Evolutionary conservation across 495 filamentous ascomycete genomes (phyloP).

Genomic region (Hyaloscypha hepaticicola): DNA sequence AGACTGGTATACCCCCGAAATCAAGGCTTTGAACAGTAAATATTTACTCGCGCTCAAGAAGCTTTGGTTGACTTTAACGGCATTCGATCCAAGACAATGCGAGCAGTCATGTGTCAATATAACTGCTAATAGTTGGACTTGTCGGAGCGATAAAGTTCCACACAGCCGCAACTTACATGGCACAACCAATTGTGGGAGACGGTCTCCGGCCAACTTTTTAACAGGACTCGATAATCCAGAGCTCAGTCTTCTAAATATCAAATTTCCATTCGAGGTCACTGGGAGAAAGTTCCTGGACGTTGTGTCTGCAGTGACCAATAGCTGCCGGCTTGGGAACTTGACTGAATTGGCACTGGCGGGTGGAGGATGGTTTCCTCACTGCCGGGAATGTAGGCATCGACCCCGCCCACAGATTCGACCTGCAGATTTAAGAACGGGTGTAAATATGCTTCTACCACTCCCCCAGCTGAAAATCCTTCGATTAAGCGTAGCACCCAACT

Average conservation of each 20-base stretch:
- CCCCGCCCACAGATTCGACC: slow-evolving; percentile 6
- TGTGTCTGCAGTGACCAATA: slow-evolving; percentile 5
- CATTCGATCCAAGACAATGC: slow-evolving; percentile 7
- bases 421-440: neutral
- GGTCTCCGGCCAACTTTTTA: slow-evolving; percentile 10
- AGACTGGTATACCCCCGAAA: slow-evolving; percentile 3
- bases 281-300: slow-evolving; percentile 9
- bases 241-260: slow-evolving; percentile 12
- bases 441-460: slow-evolving; percentile 3
- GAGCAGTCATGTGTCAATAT: slow-evolving; percentile 6
- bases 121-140: slow-evolving; percentile 8
- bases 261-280: slow-evolving; percentile 6
- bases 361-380: slow-evolving; percentile 2
- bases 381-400: neutral
- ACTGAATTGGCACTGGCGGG: slow-evolving; percentile 13
- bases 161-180: neutral
- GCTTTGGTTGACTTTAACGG: slow-evolving; percentile 12
- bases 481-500: slow-evolving; percentile 13
- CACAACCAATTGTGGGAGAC: slow-evolving; percentile 3
- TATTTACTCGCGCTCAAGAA: slow-evolving; percentile 10
- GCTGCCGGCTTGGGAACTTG: slow-evolving; percentile 10
- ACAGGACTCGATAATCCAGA: slow-evolving; percentile 8
- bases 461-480: slow-evolving; percentile 9
- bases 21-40: slow-evolving; percentile 5
- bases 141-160: slow-evolving; percentile 5